A percentile compares a stretch with the other conserved stretches of the same genome.
phyloP scores from a whole-genome alignment of 352 stramenopile species.

The Phytophthora melonis region DNA sequence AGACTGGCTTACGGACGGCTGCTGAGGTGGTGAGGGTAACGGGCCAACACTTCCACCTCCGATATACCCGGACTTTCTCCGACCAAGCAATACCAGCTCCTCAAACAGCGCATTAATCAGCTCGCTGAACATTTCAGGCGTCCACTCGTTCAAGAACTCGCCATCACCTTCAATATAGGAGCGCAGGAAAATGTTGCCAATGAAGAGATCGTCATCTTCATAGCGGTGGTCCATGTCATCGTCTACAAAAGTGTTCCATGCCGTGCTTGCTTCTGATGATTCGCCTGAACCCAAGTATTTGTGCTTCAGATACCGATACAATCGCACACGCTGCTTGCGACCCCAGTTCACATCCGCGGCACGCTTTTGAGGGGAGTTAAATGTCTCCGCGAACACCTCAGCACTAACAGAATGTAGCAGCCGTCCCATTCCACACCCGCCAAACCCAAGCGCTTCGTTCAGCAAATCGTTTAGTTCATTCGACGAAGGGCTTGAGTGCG shows the following conservation, averaged over 20 bases:
- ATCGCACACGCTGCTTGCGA: slow-evolving; percentile 52
- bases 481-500: background rate
- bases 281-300: slow-evolving; percentile 62
- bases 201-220: slow-evolving; percentile 71
- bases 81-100: slow-evolving; percentile 56
- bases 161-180: slow-evolving; percentile 87
- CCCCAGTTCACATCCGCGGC: slow-evolving; percentile 86
- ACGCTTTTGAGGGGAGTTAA: slow-evolving; percentile 76
- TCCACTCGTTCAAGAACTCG: slow-evolving; percentile 82
- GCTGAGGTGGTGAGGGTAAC: slow-evolving; percentile 21
- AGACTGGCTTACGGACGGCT: slow-evolving; percentile 23
- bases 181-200: slow-evolving; percentile 83
- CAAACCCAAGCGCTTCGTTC: slow-evolving; percentile 71
- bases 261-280: slow-evolving; percentile 27
- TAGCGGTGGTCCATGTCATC: slow-evolving; percentile 35
- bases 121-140: slow-evolving; percentile 70
- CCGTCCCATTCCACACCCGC: slow-evolving; percentile 74
- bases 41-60: slow-evolving; percentile 29
- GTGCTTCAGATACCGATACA: slow-evolving; percentile 74
- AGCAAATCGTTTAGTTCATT: slow-evolving; percentile 72
- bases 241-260: slow-evolving; percentile 21
- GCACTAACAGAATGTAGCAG: slow-evolving; percentile 59
- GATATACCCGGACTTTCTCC: slow-evolving; percentile 62
- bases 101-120: slow-evolving; percentile 75
- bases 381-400: slow-evolving; percentile 65